A percentile compares a stretch with the other conserved stretches of the same genome.
phyloP scores from a whole-genome alignment of 78 protist genomes.

The Pelomyxa schiedti region DNA sequence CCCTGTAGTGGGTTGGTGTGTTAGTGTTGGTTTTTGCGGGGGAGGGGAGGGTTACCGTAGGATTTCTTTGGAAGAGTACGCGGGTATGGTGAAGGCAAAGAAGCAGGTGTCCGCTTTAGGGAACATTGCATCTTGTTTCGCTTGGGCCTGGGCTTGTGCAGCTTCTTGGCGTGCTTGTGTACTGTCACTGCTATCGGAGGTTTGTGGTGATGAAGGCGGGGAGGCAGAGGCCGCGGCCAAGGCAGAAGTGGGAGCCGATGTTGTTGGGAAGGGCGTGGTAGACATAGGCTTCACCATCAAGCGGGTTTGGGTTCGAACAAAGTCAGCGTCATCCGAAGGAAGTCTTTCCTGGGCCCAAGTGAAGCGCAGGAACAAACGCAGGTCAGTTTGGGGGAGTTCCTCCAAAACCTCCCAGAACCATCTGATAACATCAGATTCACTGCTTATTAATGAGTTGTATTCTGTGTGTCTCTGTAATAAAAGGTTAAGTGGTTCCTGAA shows the following conservation, averaged over 20 bases:
- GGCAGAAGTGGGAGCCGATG: no score
- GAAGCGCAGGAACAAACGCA: slow-evolving; percentile 14
- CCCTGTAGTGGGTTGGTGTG: no score
- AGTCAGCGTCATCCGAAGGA: slow-evolving; percentile 23
- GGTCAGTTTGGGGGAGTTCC: slow-evolving; percentile 13
- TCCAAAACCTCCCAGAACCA: slow-evolving; percentile 25
- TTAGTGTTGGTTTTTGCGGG: no score
- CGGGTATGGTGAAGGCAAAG: slow-evolving; percentile 34
- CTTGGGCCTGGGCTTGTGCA: no score
- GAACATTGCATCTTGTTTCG: slow-evolving; percentile 5
- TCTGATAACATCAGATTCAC: slow-evolving; percentile 1
- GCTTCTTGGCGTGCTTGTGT: no score
- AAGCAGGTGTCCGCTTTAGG: slow-evolving; percentile 43
- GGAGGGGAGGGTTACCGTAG: no score
- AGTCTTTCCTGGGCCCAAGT: slow-evolving; percentile 42
- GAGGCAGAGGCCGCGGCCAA: no score
- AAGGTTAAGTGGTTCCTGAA: no score
- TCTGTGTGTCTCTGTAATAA: slow-evolving; percentile 28
- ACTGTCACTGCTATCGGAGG: no score
- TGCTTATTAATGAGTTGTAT: not conserved
- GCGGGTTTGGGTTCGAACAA: slow-evolving; percentile 16
- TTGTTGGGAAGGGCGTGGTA: not conserved
- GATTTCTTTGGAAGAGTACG: slow-evolving; percentile 9
- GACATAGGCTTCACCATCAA: slow-evolving; percentile 15
- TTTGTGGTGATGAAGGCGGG: not conserved